A percentile compares a stretch with the other conserved stretches of the same genome.
These are phyloP conservation scores for Lachnellula hyalina DNA, from an alignment of 2,329 filamentous ascomycete genomes.

Conservation along the genomic window DNA sequence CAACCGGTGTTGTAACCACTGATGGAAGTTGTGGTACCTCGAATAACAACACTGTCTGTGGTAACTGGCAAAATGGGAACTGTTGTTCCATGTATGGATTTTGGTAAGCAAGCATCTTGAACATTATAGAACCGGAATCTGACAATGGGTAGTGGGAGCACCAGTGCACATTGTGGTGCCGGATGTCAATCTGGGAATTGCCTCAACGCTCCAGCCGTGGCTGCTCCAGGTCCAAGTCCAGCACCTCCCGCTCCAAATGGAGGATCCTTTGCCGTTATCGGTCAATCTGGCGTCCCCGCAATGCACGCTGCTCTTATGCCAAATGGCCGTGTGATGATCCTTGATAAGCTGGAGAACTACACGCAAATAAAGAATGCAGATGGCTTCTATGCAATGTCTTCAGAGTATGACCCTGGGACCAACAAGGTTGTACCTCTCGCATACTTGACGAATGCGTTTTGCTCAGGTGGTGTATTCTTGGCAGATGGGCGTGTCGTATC, in stretches of 20 bases:
- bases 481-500: conserved; percentile 50
- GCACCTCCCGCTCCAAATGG: conserved; percentile 41
- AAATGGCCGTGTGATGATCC: conserved; percentile 53
- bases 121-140: conserved; percentile 3
- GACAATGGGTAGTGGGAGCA: conserved; percentile 30
- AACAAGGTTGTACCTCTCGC: conserved; percentile 42
- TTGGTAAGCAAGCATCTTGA: conserved; percentile 32
- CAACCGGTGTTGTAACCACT: conserved; percentile 36
- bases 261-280: conserved; percentile 44
- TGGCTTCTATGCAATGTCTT: conserved; percentile 53
- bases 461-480: conserved; percentile 53
- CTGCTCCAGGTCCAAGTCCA: conserved; percentile 32
- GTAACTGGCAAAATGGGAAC: conserved; percentile 45
- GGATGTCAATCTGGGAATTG: conserved; percentile 53
- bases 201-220: conserved; percentile 33
- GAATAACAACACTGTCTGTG: conserved; percentile 46
- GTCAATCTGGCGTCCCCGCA: conserved; percentile 54
- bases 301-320: conserved; percentile 58
- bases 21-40: conserved; percentile 49
- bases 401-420: conserved; percentile 50
- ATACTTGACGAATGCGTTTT: conserved; percentile 56
- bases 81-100: conserved; percentile 56
- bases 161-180: conserved; percentile 47
- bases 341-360: conserved; percentile 60
- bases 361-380: conserved; percentile 49